Percentiles rank a stretch among this genome's conserved stretches.
Conservation (phyloP, 2,329 filamentous ascomycete species). For the Tolypocladium capitatum region DNA sequence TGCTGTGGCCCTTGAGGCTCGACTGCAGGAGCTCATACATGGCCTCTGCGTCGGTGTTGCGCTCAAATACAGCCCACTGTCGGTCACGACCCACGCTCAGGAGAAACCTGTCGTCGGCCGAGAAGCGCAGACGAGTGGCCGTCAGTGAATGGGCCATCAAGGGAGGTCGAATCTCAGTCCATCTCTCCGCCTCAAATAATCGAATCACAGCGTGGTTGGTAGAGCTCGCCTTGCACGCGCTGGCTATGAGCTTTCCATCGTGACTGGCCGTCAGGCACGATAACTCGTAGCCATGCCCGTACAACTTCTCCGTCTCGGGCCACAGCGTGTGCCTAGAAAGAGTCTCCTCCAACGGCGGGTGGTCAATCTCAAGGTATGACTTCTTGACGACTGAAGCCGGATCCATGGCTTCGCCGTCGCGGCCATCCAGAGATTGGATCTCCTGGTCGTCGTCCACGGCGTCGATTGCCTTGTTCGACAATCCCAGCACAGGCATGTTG, state of each 20-base stretch:
- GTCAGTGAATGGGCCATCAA: slow-evolving; percentile 79
- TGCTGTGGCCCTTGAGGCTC: slow-evolving; percentile 73
- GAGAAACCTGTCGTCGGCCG: slow-evolving; percentile 56
- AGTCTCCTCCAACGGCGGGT: slow-evolving; percentile 80
- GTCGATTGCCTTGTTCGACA: slow-evolving; percentile 89
- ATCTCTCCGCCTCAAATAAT: slow-evolving; percentile 72
- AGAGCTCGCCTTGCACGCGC: slow-evolving; percentile 84
- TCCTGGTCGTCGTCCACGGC: slow-evolving; percentile 36
- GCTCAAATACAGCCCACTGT: slow-evolving; percentile 75
- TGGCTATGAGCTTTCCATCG: slow-evolving; percentile 66
- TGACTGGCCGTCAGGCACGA: slow-evolving; percentile 70
- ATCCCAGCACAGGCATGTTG: slow-evolving; percentile 84
- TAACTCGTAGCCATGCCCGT: slow-evolving; percentile 95
- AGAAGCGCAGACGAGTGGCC: slow-evolving; percentile 71
- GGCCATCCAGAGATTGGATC: slow-evolving; percentile 28
- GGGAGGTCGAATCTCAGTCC: slow-evolving; percentile 77
- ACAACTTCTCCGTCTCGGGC: slow-evolving; percentile 93
- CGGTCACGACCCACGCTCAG: slow-evolving; percentile 85
- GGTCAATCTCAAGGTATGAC: slow-evolving; percentile 49
- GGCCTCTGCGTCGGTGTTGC: slow-evolving; percentile 22
- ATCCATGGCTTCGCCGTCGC: slow-evolving; percentile 40
- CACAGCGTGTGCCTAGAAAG: slow-evolving; percentile 83
- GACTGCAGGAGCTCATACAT: slow-evolving; percentile 45
- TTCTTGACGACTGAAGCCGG: slow-evolving; percentile 42
- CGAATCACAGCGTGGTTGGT: slow-evolving; percentile 90